Evolutionary conservation across 2,329 filamentous ascomycete species (phyloP), one percentile per base, ranked within the genome.

Genomic region (Neobulgaria alba): DNA sequence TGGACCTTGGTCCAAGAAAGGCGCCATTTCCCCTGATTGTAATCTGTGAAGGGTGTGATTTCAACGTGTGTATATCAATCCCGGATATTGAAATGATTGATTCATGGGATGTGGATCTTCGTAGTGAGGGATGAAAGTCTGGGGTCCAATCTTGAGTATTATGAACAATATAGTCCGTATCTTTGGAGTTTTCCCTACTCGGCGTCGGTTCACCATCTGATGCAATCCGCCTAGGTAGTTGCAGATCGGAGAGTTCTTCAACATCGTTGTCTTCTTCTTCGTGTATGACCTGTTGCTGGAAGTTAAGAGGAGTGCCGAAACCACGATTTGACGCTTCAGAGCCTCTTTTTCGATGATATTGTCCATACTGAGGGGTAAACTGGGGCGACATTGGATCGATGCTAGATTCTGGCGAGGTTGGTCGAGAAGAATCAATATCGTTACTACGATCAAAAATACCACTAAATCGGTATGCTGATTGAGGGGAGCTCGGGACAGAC

Each of bases 1-100:
- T 66, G 12, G 64, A 65, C 41, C 69, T 68, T 21, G 66, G 62
- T 32, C 65, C 58, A 39, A 58, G 68, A 67, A 42, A 67, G 68
- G 43, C 72, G 67, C 37, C 71, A 59, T 46, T 77, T 56, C 16
- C 53, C 55, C 46, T 66, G 21, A 59, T 67, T 14, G 80, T 75
- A 43, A 92, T 72, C 54, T 93, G 85, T 23, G 83, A 85, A 0
- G 86, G 85, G 3, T 84, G 76, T 1, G 73, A 72, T 54, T 82
- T 80, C 3, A 93, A 69, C 0, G 84, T 88, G 59, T 94, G 88
- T 36, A 95, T 93, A 57, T 95, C 90, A 60, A 95, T 81, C 2
- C 87, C 88, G 0, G 81, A 77, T 2, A 95, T 73, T 0, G 89
- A 95, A 51, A 95, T 75, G 46, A 95, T 80, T 14, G 86, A 94